Conservation (phyloP, 768 basidiomycete species). For the Gymnopilus dilepis region DNA sequence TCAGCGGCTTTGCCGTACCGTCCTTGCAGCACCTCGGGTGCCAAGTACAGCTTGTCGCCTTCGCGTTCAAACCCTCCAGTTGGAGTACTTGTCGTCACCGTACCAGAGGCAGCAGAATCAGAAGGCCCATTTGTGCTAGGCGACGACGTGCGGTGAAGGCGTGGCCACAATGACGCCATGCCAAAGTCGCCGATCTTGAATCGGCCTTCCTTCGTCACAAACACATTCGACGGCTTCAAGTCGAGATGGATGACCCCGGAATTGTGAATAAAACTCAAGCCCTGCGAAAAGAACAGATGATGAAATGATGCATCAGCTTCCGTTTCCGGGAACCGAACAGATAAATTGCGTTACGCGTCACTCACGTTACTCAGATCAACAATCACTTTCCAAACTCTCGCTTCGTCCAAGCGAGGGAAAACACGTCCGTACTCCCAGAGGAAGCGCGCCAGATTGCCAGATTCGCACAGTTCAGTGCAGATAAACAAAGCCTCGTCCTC, state of each 20-base stretch:
- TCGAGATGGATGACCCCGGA: slow-evolving; percentile 93
- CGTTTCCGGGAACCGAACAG: slow-evolving; percentile 30
- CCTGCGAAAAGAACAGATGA: slow-evolving; percentile 46
- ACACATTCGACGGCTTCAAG: slow-evolving; percentile 96
- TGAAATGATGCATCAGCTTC: slow-evolving; percentile 15
- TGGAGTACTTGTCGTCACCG: slow-evolving; percentile 14
- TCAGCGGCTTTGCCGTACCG: slow-evolving; percentile 93
- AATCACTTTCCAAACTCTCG: slow-evolving; percentile 94
- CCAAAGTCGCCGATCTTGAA: slow-evolving; percentile 99
- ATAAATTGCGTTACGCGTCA: slow-evolving; percentile 38
- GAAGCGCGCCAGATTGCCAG: slow-evolving; percentile 91
- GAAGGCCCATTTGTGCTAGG: not conserved
- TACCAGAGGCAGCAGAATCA: not conserved
- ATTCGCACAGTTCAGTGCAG: slow-evolving; percentile 91
- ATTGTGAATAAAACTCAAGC: slow-evolving; percentile 88
- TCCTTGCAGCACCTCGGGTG: slow-evolving; percentile 93
- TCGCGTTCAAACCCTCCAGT: slow-evolving; percentile 84
- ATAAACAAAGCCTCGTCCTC: slow-evolving; percentile 88
- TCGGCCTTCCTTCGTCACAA: slow-evolving; percentile 83
- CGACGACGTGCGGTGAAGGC: slow-evolving; percentile 12
- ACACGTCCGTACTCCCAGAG: slow-evolving; percentile 88
- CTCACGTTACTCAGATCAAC: slow-evolving; percentile 89
- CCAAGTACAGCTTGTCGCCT: slow-evolving; percentile 96
- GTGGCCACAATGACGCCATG: slow-evolving; percentile 94
- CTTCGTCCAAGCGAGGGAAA: slow-evolving; percentile 88